Percentiles rank a stretch among this genome's conserved stretches.
Evolutionary conservation across 169 alveolate genomes (phyloP).

Genomic region (Perkinsus olseni): DNA sequence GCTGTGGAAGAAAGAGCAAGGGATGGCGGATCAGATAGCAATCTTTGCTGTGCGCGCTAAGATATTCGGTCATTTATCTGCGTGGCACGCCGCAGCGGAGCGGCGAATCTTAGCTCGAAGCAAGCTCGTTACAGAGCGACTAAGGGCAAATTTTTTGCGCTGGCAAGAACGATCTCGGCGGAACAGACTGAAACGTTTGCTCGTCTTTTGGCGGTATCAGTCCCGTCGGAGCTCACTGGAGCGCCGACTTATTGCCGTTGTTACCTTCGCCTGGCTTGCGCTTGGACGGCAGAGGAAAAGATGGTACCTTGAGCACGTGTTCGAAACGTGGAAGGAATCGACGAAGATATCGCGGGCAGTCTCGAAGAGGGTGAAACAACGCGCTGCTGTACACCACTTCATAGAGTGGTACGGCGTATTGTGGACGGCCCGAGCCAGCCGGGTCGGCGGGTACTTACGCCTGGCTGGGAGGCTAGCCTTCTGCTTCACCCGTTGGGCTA

Average conservation of each 20-base stretch:
- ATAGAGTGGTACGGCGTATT: not conserved
- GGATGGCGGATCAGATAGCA: not conserved
- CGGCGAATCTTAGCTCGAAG: no score
- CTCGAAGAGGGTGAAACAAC: not conserved
- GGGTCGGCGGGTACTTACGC: not conserved
- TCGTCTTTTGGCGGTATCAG: not conserved
- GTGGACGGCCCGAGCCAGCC: not conserved
- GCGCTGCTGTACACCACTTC: not conserved
- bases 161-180: no score
- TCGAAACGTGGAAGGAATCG: not conserved
- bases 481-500: not conserved
- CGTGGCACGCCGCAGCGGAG: not conserved
- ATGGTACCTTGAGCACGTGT: not conserved
- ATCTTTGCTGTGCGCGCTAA: not conserved
- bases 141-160: no score
- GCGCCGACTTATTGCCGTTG: not conserved
- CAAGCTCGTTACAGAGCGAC: no score
- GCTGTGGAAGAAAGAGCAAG: not conserved
- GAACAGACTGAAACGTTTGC: not conserved
- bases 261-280: not conserved
- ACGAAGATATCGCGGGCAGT: not conserved
- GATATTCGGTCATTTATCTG: not conserved
- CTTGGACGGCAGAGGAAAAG: not conserved
- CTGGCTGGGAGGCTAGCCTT: not conserved
- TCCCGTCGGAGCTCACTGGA: not conserved